Conservation (phyloP, 768 basidiomycete species). For the Lentinula sp. region DNA sequence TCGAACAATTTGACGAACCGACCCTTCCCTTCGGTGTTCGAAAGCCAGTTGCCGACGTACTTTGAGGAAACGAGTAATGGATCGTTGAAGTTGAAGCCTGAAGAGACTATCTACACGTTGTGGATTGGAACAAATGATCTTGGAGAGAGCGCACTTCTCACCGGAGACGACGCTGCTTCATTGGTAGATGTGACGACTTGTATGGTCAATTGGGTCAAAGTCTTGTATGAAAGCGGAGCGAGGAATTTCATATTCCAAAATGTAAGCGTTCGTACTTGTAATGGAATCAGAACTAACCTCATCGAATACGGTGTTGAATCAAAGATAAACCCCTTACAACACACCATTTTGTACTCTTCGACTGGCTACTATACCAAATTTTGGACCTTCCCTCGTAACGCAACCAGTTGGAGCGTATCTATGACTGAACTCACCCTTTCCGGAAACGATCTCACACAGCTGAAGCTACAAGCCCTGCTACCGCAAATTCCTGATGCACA, state of each 20-base stretch:
- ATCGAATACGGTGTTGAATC: not conserved
- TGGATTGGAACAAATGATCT: slow-evolving; percentile 18
- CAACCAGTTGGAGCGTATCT: slow-evolving; percentile 38
- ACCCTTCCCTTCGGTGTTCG: slow-evolving; percentile 33
- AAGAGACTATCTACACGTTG: slow-evolving; percentile 7
- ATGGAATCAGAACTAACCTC: too few relatives aligned
- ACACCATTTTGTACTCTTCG: slow-evolving; percentile 38
- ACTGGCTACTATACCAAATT: slow-evolving; percentile 43
- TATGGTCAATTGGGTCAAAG: slow-evolving; percentile 54
- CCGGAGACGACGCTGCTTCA: slow-evolving; percentile 42
- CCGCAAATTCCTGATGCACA: slow-evolving; percentile 32
- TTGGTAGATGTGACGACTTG: slow-evolving; percentile 54
- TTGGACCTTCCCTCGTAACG: slow-evolving; percentile 45
- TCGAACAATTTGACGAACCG: slow-evolving; percentile 35
- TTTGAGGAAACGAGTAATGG: slow-evolving; percentile 15
- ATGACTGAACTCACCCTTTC: slow-evolving; percentile 30
- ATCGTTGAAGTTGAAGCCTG: not conserved
- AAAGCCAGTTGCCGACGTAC: slow-evolving; percentile 31
- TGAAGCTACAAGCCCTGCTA: slow-evolving; percentile 28
- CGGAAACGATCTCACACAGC: slow-evolving; percentile 28
- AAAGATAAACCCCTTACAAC: slow-evolving; percentile 55
- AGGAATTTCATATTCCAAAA: slow-evolving; percentile 69
- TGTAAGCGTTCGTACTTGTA: slow-evolving; percentile 26
- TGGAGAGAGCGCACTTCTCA: slow-evolving; percentile 47
- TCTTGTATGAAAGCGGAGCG: slow-evolving; percentile 51